Base-by-base conservation (phyloP, 495 filamentous ascomycete species). In the Glarea lozoyensis region DNA sequence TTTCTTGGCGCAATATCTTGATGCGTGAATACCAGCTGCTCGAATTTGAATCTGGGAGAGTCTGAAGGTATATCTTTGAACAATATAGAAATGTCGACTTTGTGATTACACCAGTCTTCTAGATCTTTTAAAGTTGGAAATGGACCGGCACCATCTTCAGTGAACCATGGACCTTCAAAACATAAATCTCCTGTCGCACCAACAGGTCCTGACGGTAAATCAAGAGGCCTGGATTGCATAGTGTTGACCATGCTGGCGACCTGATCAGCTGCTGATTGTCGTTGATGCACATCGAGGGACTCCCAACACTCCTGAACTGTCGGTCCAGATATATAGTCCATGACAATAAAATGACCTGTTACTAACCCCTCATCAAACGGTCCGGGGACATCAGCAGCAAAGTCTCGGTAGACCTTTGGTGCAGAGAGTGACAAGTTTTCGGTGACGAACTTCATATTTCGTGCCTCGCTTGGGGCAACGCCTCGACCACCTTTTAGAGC, bases 51-150 rank as follows among this genome's bases (percentile, higher is more conserved):
- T 10, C 9, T 7, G 34, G 34, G 34, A 10, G 40, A 6, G 10
- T 15, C 32, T 15, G 40, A 24, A 7, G 18, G 42, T 19, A 31
- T 16, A 30, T 18, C 9, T 5, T 23, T 38, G 12, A 47, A 47
- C 7, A 37, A 17, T 12, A 37, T 29, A 33, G 45, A 49, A 6
- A 49, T 12, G 19, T 36, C 29, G 10, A 49, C 2, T 15, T 33
- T 27, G 18, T 57, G 48, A 35, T 64, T 60, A 32, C 59, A 59
- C 57, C 59, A 63, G 11, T 20, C 59, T 43, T 62, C 55, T 10
- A 63, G 6, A 41, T 58, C 47, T 24, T 48, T 21, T 29, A 30
- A 18, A n/a, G 44, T 44, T 36, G 21, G 41, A 40, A 62, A 64
- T n/a, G 58, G 59, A 2, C 59, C 57, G 20, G 58, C 51, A 27